Evolutionary conservation across 2,329 filamentous ascomycete genomes (phyloP).

Genomic region (Xylariaceae sp.): DNA sequence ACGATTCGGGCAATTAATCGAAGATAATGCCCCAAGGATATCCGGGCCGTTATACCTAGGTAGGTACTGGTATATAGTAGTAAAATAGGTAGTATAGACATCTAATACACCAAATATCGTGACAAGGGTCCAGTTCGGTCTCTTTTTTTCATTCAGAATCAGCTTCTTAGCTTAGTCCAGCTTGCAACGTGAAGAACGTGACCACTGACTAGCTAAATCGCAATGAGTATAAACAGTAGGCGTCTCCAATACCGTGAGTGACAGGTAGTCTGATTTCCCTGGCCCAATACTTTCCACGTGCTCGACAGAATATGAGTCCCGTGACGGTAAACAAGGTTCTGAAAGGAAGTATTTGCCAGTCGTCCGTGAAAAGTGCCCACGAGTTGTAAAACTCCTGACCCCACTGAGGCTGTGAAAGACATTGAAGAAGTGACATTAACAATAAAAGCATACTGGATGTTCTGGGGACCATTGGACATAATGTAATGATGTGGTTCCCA

Average conservation of each 20-base stretch:
- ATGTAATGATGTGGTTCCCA: constrained; percentile 15
- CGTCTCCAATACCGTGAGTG: constrained; percentile 5
- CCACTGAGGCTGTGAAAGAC: constrained; percentile 2
- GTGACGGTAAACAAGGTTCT: constrained; percentile 5
- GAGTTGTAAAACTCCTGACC: constrained; percentile 7
- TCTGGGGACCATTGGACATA: constrained; percentile 4
- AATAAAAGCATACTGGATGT: constrained; percentile 18
- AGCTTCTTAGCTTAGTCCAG: constrained; percentile 2
- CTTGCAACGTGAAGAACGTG: background rate
- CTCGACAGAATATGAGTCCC: background rate
- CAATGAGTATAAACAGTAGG: constrained; percentile 6
- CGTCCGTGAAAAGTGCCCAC: constrained; percentile 14
- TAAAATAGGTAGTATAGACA: too few species aligned
- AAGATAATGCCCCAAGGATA: too few species aligned
- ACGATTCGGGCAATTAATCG: too few species aligned
- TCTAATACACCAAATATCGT: background rate
- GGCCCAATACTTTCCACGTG: constrained; percentile 14
- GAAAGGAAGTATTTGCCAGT: constrained; percentile 1
- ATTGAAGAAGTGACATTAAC: constrained; percentile 18
- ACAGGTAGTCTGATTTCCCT: constrained; percentile 12
- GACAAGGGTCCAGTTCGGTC: constrained; percentile 5
- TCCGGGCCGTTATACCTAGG: too few species aligned
- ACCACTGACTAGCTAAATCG: background rate
- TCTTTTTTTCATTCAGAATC: background rate
- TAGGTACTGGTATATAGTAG: too few species aligned